Evolutionary conservation across 352 stramenopile genomes (phyloP).

Genomic region (Plasmopara muralis): DNA sequence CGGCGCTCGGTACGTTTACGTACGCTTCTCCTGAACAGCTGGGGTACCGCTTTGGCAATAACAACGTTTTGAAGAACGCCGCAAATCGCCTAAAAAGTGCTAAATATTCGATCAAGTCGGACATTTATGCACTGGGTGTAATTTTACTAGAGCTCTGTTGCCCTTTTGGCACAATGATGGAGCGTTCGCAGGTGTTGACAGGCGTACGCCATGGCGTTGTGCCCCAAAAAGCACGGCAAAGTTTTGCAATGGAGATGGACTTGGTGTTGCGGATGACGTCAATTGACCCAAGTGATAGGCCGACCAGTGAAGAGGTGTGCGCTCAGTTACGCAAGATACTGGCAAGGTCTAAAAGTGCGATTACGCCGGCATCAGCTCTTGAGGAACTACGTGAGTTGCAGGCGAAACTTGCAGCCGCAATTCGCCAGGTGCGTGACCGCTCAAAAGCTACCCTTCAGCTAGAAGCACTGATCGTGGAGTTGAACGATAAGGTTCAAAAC

Average conservation of each 20-base stretch:
- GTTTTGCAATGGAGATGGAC: slow-evolving; percentile 63
- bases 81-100: slow-evolving; percentile 56
- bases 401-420: slow-evolving; percentile 40
- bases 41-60: slow-evolving; percentile 45
- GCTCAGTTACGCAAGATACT: slow-evolving; percentile 47
- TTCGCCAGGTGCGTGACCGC: slow-evolving; percentile 51
- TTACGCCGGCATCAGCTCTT: slow-evolving; percentile 40
- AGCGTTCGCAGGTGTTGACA: slow-evolving; percentile 76
- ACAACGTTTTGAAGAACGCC: slow-evolving; percentile 31
- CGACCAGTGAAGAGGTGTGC: slow-evolving; percentile 48
- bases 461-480: slow-evolving; percentile 51
- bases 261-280: slow-evolving; percentile 75
- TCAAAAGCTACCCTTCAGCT: slow-evolving; percentile 54
- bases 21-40: slow-evolving; percentile 86
- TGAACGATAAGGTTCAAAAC: slow-evolving; percentile 68
- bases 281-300: slow-evolving; percentile 59
- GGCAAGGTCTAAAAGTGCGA: slow-evolving; percentile 20
- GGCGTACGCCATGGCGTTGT: slow-evolving; percentile 70
- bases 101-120: slow-evolving; percentile 79
- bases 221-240: slow-evolving; percentile 51
- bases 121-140: slow-evolving; percentile 78
- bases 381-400: slow-evolving; percentile 66
- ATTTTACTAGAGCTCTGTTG: slow-evolving; percentile 82
- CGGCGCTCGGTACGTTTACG: slow-evolving; percentile 71
- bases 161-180: slow-evolving; percentile 82